A percentile compares a stretch with the other conserved stretches of the same genome.
phyloP scores from a whole-genome alignment of 2,329 filamentous ascomycete species.

The Venturia aucupariae region DNA sequence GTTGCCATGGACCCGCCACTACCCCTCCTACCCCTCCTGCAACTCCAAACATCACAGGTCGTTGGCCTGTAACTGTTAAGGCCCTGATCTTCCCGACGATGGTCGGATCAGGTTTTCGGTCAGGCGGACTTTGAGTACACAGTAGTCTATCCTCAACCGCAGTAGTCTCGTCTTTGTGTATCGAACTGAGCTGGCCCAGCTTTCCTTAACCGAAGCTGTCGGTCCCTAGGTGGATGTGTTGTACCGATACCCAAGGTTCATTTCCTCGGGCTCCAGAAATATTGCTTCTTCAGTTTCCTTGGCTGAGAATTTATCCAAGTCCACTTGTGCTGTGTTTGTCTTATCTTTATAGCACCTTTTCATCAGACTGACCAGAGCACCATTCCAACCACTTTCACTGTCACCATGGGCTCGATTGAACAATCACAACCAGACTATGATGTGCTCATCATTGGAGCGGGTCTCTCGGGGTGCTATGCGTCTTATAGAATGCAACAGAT shows the following conservation, averaged over 20 bases:
- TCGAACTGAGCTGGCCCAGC: neutral
- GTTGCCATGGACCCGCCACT: neutral
- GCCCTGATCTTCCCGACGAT: too few relatives aligned
- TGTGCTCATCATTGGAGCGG: slow-evolving; percentile 33
- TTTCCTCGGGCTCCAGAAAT: neutral
- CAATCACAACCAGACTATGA: slow-evolving; percentile 21
- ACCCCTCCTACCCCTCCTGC: neutral
- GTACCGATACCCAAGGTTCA: neutral
- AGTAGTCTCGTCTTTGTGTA: neutral
- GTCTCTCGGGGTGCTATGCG: slow-evolving; percentile 34
- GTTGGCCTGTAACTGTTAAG: neutral
- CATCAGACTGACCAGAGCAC: neutral
- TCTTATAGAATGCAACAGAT: slow-evolving; percentile 34
- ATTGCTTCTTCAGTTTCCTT: neutral
- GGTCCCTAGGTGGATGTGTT: neutral
- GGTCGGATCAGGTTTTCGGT: neutral
- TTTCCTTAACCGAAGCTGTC: neutral
- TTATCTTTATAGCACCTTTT: neutral
- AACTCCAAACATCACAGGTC: neutral
- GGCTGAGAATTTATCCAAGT: neutral
- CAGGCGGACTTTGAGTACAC: neutral
- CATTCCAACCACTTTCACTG: neutral
- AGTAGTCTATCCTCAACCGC: neutral
- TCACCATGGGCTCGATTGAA: slow-evolving; percentile 2
- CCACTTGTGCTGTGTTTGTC: neutral